A percentile compares a stretch with the other conserved stretches of the same genome.
Conservation (phyloP, 306 rosid genomes). For the Sophora flavescens region DNA sequence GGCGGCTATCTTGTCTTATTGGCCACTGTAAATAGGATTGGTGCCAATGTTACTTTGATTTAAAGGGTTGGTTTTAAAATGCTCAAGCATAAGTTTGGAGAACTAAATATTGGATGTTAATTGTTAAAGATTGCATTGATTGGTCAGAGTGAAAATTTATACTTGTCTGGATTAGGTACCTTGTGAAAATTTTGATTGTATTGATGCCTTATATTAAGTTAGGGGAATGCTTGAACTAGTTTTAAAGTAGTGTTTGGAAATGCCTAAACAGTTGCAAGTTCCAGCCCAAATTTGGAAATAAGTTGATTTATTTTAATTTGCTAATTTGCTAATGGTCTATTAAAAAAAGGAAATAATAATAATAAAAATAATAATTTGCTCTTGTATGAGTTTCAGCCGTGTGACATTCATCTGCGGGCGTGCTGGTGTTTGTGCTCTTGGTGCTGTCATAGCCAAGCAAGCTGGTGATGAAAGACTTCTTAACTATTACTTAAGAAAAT, state of each 20-base stretch:
- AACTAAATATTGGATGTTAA: not conserved
- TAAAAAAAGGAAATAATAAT: too few species aligned
- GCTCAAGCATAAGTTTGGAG: not conserved
- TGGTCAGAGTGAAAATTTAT: not conserved
- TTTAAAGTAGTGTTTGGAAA: slow-evolving; percentile 14
- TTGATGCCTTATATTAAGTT: not conserved
- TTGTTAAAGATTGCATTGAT: slow-evolving; percentile 12
- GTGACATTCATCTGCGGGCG: slow-evolving; percentile 80
- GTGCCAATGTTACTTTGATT: not conserved
- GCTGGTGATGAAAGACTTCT: slow-evolving; percentile 66
- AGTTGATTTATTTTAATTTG: slow-evolving; percentile 4
- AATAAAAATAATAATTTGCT: not conserved
- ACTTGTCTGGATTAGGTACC: slow-evolving; percentile 8
- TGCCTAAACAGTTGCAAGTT: not conserved
- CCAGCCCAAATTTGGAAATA: not conserved
- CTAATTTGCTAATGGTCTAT: too few species aligned
- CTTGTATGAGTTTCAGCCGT: slow-evolving; percentile 57
- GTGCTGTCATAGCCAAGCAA: slow-evolving; percentile 82
- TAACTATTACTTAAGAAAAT: slow-evolving; percentile 60
- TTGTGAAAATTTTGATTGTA: not conserved
- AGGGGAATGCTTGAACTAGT: not conserved
- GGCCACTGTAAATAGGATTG: not conserved
- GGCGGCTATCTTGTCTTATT: slow-evolving; percentile 10
- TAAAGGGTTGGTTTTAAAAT: not conserved
- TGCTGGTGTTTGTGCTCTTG: slow-evolving; percentile 84